Conservation (phyloP, 1,284 basidiomycete species). For the Trichosporon sp. region DNA sequence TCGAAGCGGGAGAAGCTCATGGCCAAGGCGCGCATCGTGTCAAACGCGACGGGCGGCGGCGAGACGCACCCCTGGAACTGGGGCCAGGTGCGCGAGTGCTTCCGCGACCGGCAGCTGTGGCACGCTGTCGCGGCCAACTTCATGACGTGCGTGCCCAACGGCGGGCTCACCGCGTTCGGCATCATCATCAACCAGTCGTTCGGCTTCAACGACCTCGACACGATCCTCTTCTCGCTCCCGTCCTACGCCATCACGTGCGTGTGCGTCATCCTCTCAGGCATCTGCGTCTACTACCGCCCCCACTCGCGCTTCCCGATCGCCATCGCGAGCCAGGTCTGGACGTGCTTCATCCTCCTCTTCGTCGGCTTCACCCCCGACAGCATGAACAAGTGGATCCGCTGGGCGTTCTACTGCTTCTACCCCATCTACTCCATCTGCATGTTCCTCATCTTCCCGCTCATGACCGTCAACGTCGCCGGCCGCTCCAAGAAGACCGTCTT, state of each 20-base stretch:
- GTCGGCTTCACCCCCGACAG: constrained; percentile 16
- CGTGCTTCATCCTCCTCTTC: constrained; percentile 25
- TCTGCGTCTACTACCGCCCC: constrained; percentile 20
- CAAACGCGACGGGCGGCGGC: constrained; percentile 18
- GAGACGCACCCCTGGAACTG: constrained; percentile 25
- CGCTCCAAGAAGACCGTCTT: constrained; percentile 26
- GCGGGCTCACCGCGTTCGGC: constrained; percentile 24
- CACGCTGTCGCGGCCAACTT: constrained; percentile 23
- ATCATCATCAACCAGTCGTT: constrained; percentile 15
- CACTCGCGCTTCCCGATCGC: constrained; percentile 26
- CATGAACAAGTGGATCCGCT: constrained; percentile 23
- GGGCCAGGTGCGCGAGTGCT: constrained; percentile 23
- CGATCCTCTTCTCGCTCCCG: constrained; percentile 27
- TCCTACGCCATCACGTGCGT: constrained; percentile 19
- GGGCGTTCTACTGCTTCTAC: constrained; percentile 20
- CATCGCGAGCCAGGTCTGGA: constrained; percentile 15
- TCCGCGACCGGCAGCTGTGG: constrained; percentile 28
- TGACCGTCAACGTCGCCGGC: constrained; percentile 18
- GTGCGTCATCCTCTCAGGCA: constrained; percentile 16
- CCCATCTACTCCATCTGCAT: constrained; percentile 18
- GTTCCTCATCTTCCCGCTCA: constrained; percentile 21
- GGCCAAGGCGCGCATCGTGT: constrained; percentile 28
- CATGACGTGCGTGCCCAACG: constrained; percentile 27
- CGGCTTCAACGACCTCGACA: constrained; percentile 25
- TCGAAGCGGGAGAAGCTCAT: constrained; percentile 27